Evolutionary conservation across 1,284 basidiomycete species (phyloP), one percentile per base, ranked within the genome.

Genomic region (Tilletia horrida): DNA sequence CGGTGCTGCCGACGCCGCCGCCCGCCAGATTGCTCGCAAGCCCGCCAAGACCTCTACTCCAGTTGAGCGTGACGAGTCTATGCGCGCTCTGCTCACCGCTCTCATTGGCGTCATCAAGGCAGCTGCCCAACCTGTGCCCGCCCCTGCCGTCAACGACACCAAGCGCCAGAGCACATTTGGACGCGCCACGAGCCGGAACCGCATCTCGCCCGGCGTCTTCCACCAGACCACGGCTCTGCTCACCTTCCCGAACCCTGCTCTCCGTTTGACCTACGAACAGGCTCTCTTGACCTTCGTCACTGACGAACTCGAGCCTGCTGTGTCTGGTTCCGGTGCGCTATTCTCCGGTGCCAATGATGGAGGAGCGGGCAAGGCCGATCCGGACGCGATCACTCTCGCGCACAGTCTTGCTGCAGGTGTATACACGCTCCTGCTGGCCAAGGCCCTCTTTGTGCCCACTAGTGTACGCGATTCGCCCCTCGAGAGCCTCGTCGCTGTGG

Each of bases 401-500:
- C 78, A 81, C 66, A 71, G 73, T 11, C 66, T 79, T 18, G 69
- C 73, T 27, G 79, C 80, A 14, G 73, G 75, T 1, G 71, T 70
- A 29, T 74, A 76, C 71, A 72, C 74, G 23, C 66, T 74, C 59
- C 68, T 76, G 23, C 68, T 76, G 42, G 69, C 71, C 68, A 72
- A 71, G 14, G 81, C 77, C 16, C 82, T 74, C 14, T 63, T 52
- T 18, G 25, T 66, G 2, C 69, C 67, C 48, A 31, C 29, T 27
- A 64, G 69, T 31, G 62, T 71, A 21, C 69, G 72, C 21, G 69
- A 76, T 45, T 71, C 81, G 44, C 81, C 79, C 52, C 69, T 83
- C 52, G 84, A 84, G 47, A 81, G 82, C 4, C 77, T 84, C 16
- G 82, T 83, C 1, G 83, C 87, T 43, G 84, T 79, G 35, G 76